These are phyloP conservation scores for Blastobotrys aristatus DNA, from an alignment of 1,139 yeast genomes.

Conservation along the genomic window DNA sequence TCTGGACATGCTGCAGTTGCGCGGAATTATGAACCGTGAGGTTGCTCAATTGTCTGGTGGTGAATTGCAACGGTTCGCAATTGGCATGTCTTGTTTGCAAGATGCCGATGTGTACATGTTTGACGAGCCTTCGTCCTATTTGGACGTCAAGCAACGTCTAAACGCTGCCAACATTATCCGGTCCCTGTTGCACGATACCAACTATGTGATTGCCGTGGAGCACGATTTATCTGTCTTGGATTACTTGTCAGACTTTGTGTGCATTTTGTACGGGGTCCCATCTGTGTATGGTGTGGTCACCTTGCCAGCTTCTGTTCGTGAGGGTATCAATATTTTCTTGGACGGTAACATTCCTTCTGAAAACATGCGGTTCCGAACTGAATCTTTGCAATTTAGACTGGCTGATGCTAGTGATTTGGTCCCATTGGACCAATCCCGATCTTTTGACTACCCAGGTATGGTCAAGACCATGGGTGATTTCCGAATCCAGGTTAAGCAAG, in stretches of 20 bases:
- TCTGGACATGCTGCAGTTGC: constrained; percentile 65
- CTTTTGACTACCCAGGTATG: constrained; percentile 76
- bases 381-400: constrained; percentile 87
- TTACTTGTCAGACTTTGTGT: constrained; percentile 90
- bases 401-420: constrained; percentile 80
- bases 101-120: constrained; percentile 95
- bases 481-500: constrained; percentile 70
- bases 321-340: constrained; percentile 95
- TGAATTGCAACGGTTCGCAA: constrained; percentile 96
- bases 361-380: constrained; percentile 93
- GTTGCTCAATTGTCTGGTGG: constrained; percentile 93
- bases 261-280: constrained; percentile 96
- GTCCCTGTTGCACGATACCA: constrained; percentile 69
- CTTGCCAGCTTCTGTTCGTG: constrained; percentile 92
- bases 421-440: constrained; percentile 71
- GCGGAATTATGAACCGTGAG: constrained; percentile 73
- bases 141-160: constrained; percentile 97
- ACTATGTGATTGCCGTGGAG: constrained; percentile 88
- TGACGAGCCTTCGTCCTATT: constrained; percentile 97
- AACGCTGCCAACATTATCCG: constrained; percentile 95
- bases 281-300: constrained; percentile 98
- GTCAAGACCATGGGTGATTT: constrained; percentile 93
- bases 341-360: constrained; percentile 98
- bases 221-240: constrained; percentile 97
- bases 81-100: constrained; percentile 96